Evolutionary conservation across 2,329 filamentous ascomycete genomes (phyloP), one percentile per base, ranked within the genome.

Genomic region (Hypocreales sp.): DNA sequence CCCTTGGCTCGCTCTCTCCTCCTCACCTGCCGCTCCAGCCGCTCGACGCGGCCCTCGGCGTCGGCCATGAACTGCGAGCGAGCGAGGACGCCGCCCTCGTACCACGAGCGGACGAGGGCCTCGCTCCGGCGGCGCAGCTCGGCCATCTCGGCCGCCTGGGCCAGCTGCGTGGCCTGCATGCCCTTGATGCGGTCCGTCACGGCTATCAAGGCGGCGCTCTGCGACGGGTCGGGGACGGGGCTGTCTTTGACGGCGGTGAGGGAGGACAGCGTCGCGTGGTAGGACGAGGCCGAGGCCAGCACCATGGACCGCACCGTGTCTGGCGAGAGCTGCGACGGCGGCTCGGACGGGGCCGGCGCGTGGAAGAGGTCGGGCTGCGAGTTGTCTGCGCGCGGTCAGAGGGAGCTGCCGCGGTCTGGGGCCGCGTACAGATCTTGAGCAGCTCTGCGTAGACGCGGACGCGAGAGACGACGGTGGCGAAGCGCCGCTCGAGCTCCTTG

Each of bases 51-150:
- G 19, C 67, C 63, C 51, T 92, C 79, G 44, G 77, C 72, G 27
- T 77, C 71, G 14, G 76, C 77, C 56, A 83, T 75, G 31, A 67
- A 66, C 38, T 72, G 67, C 0, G 76, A 76, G 38, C 70, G 71
- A 8, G 66, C 64, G 25, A 92, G 56, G 23, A 90, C 61, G 4
- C 72, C 70, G 15, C 69, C 57, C 46, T 84, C 74, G 50, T 87
- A 84, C 77, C 82, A 92, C 20, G 60, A 52, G 37, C 75, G 65
- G 32, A 83, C 52, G 15, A 67, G 55, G 35, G 49, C 48, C 49
- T 72, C 79, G 53, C 67, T 86, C 37, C 63, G 64, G 35, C 54
- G 64, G 46, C 71, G 64, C 45, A 79, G 61, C 46, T 67, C 67
- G 14, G 65, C 67, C 35, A 80, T 67, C 47, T 77, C 70, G 25